Evolutionary conservation across 1,284 basidiomycete species (phyloP), one percentile per base, ranked within the genome.

Genomic region (Takashimella tepidaria): DNA sequence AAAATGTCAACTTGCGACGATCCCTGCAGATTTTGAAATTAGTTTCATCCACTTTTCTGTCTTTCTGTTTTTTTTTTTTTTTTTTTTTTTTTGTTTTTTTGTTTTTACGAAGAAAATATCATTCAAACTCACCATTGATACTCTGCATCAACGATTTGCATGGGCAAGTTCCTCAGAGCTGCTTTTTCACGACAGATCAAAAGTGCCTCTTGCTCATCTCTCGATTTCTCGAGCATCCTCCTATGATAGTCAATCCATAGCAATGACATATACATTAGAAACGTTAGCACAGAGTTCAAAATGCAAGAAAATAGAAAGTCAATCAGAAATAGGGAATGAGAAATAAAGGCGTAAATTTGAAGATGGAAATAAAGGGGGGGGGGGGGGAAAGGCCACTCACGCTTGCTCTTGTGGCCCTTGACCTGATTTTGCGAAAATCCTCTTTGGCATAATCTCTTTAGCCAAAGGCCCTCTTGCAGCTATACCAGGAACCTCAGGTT

Each of bases 141-240:
- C 77, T 98, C 95, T 26, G 92, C 93, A 71, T 96, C 92, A 53
- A 96, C 86, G 55, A 98, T 92, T 75, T 93, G 89, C 95, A 98
- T 98, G 16, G 92, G 92, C 67, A 98, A 77, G 68, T 92, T 89
- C 77, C 91, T 88, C 75, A 91, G 89, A 48, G 84, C 80, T 13
- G 96, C 92, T 74, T 98, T 97, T 56, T 81, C 87, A 70, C 91
- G 83, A 67, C 93, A 96, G 55, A 98, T 79, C 68, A 89, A 85
- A 54, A 98, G 78, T 19, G 95, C 95, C 73, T 95, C 92, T 55
- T 85, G 79, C 75, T 98, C 95, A 71, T 98, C 95, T 66, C 88
- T 86, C 55, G 84, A 80, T 78, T 96, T 96, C 47, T 83, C 78
- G 31, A 84, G 78, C 62, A 96, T 79, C 51, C 86, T 74, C 68